Percentiles rank a stretch among this genome's conserved stretches.
Evolutionary conservation across 2,329 filamentous ascomycete species (phyloP).

Genomic region (Fusarium udum): DNA sequence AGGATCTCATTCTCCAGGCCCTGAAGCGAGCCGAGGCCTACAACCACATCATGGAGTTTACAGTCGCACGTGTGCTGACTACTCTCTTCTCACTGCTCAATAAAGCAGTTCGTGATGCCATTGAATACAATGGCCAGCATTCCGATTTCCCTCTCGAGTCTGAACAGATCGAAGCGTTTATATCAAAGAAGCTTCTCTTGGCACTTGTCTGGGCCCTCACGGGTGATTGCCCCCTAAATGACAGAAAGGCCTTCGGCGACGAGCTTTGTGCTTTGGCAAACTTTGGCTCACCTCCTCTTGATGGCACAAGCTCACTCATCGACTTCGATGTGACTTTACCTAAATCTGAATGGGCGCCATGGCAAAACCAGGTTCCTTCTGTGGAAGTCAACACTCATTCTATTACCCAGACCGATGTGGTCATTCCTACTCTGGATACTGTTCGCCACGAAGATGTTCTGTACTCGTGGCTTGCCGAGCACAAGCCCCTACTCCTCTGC

Average conservation of each 20-base stretch:
- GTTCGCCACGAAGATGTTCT: conserved; percentile 98
- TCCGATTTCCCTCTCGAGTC: conserved; percentile 91
- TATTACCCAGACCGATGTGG: conserved; percentile 96
- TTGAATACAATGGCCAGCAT: conserved; percentile 96
- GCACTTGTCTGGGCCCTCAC: conserved; percentile 95
- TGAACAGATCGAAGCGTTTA: conserved; percentile 87
- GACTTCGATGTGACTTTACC: conserved; percentile 94
- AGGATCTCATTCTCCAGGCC: conserved; percentile 82
- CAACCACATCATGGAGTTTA: conserved; percentile 99
- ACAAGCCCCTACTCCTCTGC: conserved; percentile 95
- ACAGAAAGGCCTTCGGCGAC: conserved; percentile 91
- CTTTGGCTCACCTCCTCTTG: conserved; percentile 83
- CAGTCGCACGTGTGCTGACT: conserved; percentile 85
- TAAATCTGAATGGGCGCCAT: conserved; percentile 86
- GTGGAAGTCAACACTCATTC: conserved; percentile 99
- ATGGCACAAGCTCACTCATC: conserved; percentile 85
- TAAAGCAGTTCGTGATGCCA: conserved; percentile 88
- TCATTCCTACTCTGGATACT: conserved; percentile 97
- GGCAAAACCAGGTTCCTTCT: conserved; percentile 93
- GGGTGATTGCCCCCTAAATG: conserved; percentile 88
- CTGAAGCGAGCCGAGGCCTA: conserved; percentile 80
- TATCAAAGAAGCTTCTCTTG: conserved; percentile 93
- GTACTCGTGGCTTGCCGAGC: conserved; percentile 98
- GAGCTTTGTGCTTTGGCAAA: conserved; percentile 83
- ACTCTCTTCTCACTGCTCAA: conserved; percentile 96